These are phyloP conservation scores for Capronia epimyces DNA, from an alignment of 2,329 filamentous ascomycete genomes.

Conservation along the genomic window DNA sequence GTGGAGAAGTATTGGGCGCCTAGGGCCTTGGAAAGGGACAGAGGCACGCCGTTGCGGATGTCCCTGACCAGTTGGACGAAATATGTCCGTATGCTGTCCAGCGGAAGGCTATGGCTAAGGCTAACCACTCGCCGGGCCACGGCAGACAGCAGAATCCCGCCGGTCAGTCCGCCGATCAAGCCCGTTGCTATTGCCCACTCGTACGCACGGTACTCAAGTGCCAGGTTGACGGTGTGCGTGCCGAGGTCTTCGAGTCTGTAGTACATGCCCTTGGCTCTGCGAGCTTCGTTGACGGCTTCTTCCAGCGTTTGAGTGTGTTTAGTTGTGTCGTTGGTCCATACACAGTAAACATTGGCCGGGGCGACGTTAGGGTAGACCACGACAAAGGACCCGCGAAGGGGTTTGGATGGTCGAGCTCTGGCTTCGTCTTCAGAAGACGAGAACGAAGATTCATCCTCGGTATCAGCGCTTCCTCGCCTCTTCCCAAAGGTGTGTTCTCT, in stretches of 20 bases:
- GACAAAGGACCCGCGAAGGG: constrained; percentile 17
- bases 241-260: constrained; percentile 2
- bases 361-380: constrained; percentile 17
- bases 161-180: constrained; percentile 1
- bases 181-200: constrained; percentile 2
- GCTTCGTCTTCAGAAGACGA: not conserved
- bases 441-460: not conserved
- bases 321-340: constrained; percentile 7
- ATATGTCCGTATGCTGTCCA: not conserved
- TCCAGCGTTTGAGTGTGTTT: constrained; percentile 1
- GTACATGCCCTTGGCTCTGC: not conserved
- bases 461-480: not conserved
- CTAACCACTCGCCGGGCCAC: not conserved
- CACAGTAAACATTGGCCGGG: constrained; percentile 21
- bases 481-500: not conserved
- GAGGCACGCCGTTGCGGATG: not conserved
- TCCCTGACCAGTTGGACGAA: not conserved
- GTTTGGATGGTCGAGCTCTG: not conserved
- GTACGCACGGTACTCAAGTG: not conserved
- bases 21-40: not conserved
- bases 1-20: not conserved
- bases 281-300: constrained; percentile 7
- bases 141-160: not conserved
- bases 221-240: not conserved
- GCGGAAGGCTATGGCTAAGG: not conserved